Conservation (phyloP, 805 yeast genomes). For the Nakazawaea laoshanensis region DNA sequence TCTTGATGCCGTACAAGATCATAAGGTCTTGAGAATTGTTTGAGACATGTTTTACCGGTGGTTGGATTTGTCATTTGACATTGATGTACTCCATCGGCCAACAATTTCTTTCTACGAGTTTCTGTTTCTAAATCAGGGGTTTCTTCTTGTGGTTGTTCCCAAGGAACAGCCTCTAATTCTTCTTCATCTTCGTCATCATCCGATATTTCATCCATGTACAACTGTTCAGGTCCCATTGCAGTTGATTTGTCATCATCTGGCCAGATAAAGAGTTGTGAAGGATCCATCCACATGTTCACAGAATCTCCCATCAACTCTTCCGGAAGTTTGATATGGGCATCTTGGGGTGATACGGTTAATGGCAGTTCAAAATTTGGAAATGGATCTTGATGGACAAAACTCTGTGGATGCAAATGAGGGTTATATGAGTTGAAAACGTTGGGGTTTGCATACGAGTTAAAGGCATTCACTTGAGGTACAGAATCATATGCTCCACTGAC, state of each 20-base stretch:
- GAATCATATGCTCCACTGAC: conserved; percentile 10
- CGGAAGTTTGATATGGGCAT: conserved; percentile 14
- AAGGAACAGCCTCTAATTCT: conserved; percentile 2
- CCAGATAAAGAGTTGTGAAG: conserved; percentile 10
- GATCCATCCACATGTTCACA: conserved; percentile 3
- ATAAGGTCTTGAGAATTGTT: conserved; percentile 87
- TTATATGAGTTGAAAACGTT: conserved; percentile 18
- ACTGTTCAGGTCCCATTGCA: conserved; percentile 11
- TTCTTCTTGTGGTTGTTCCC: conserved; percentile 1
- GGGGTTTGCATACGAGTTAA: conserved; percentile 32
- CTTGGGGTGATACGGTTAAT: conserved; percentile 13
- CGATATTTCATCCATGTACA: conserved; percentile 14
- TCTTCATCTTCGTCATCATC: conserved; percentile 12
- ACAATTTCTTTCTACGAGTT: too few species aligned
- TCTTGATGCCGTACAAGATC: conserved; percentile 94
- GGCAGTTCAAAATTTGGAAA: conserved; percentile 9
- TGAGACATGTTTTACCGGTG: conserved; percentile 58
- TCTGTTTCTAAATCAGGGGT: too few species aligned
- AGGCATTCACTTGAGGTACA: conserved; percentile 29
- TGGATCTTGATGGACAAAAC: conserved; percentile 6
- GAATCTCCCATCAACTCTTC: conserved; percentile 12
- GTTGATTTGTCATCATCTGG: conserved; percentile 9
- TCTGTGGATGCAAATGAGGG: conserved; percentile 3
- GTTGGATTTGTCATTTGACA: conserved; percentile 54
- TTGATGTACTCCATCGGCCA: conserved; percentile 30